Conservation (phyloP, 179 eudicot genomes). For the Beta corolliflora region DNA sequence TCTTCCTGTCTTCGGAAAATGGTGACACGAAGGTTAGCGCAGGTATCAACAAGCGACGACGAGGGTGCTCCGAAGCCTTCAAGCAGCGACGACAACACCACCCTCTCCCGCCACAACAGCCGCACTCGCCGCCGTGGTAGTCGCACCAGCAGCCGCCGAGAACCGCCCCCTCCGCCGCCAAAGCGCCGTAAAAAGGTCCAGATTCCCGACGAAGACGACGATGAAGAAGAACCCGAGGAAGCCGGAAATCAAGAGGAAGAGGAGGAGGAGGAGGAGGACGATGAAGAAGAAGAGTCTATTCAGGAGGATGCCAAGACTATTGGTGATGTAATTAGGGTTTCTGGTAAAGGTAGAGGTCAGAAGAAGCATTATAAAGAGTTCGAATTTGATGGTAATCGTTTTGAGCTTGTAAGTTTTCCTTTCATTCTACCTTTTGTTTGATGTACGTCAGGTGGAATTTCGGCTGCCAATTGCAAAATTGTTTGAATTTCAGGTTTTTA, state of each 20-base stretch:
- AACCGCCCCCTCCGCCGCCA: constrained; percentile 19
- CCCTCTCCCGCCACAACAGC: neutral
- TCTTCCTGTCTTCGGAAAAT: neutral
- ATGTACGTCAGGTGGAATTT: neutral
- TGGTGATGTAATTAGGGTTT: constrained; percentile 61
- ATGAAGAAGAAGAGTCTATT: constrained; percentile 48
- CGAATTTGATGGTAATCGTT: constrained; percentile 63
- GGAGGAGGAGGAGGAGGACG: constrained; percentile 28
- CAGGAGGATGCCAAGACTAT: constrained; percentile 61
- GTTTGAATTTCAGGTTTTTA: constrained; percentile 6
- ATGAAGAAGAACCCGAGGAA: constrained; percentile 8
- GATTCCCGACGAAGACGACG: constrained; percentile 32
- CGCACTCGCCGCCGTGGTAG: constrained; percentile 29
- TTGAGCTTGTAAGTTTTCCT: constrained; percentile 53
- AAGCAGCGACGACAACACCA: constrained; percentile 25
- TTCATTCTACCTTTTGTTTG: neutral
- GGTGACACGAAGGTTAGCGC: constrained; percentile 36
- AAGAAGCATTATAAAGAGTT: constrained; percentile 51
- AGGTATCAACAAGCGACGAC: constrained; percentile 40
- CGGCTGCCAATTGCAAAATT: neutral
- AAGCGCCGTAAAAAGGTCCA: constrained; percentile 36
- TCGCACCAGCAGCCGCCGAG: constrained; percentile 21
- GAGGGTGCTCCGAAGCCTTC: constrained; percentile 35
- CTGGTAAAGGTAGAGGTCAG: constrained; percentile 55
- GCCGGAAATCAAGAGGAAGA: constrained; percentile 35